Percentiles rank a stretch among this genome's conserved stretches.
Evolutionary conservation across 2,329 filamentous ascomycete species (phyloP).

Genomic region (Colletotrichum sojae): DNA sequence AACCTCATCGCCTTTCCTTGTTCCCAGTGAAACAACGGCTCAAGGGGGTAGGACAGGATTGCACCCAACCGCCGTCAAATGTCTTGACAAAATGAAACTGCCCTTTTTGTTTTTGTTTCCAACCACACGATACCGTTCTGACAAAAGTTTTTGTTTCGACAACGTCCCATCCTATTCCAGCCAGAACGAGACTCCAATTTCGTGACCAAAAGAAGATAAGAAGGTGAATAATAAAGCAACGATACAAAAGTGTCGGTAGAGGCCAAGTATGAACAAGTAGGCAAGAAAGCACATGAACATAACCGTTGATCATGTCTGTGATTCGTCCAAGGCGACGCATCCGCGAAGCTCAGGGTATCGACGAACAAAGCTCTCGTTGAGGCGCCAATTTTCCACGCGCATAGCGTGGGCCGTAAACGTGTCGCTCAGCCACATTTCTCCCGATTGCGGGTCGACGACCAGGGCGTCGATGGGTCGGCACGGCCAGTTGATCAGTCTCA

Average conservation of each 20-base stretch:
- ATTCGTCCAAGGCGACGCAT: slow-evolving; percentile 38
- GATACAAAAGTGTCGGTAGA: neutral
- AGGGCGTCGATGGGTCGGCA: slow-evolving; percentile 45
- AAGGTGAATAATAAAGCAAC: neutral
- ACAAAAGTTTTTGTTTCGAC: too few relatives aligned
- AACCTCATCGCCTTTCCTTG: too few relatives aligned
- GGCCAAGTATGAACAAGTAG: too few relatives aligned
- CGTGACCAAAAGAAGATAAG: slow-evolving; percentile 7
- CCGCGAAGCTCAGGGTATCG: slow-evolving; percentile 47
- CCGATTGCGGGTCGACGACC: slow-evolving; percentile 45
- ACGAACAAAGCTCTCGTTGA: slow-evolving; percentile 45
- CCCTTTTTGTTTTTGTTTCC: too few relatives aligned
- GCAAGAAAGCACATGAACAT: too few relatives aligned
- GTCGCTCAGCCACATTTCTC: slow-evolving; percentile 46
- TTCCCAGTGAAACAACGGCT: too few relatives aligned
- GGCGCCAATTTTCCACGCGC: slow-evolving; percentile 46
- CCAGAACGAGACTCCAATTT: too few relatives aligned
- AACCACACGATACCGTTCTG: too few relatives aligned
- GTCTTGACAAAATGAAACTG: too few relatives aligned
- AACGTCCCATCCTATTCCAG: too few relatives aligned
- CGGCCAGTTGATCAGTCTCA: slow-evolving; percentile 54
- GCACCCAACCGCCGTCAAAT: too few relatives aligned
- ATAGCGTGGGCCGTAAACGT: slow-evolving; percentile 45
- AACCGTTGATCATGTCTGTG: neutral
- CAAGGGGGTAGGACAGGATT: too few relatives aligned